Conservation (phyloP, 176 grass and related monocot species). For the Bonia amplexicaulis region DNA sequence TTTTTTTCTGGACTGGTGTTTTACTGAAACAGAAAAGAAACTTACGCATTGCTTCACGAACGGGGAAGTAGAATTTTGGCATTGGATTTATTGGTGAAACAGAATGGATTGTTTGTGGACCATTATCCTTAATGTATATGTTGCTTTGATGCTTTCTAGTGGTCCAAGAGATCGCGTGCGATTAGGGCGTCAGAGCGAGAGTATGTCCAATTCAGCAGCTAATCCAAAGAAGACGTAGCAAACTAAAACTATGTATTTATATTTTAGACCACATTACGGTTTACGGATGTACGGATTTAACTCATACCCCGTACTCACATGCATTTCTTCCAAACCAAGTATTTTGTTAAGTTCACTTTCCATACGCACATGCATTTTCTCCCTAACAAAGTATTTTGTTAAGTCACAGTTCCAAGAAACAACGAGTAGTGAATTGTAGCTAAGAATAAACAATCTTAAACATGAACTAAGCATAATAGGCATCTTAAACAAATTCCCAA, state of each 20-base stretch:
- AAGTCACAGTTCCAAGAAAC: background rate
- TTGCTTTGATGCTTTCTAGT: background rate
- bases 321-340: background rate
- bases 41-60: background rate
- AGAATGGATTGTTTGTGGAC: background rate
- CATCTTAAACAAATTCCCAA: background rate
- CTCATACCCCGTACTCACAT: background rate
- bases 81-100: background rate
- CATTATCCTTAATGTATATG: background rate
- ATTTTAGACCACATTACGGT: background rate
- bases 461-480: background rate
- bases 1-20: background rate
- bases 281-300: background rate
- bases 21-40: background rate
- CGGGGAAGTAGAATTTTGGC: background rate
- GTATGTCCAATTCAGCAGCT: slow-evolving; percentile 3
- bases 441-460: background rate
- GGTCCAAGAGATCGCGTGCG: slow-evolving; percentile 5
- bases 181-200: background rate
- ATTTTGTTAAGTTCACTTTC: background rate
- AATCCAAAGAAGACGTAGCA: background rate
- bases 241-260: background rate
- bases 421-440: background rate
- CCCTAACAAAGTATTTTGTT: background rate
- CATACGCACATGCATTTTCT: background rate